Evolutionary conservation across 2,329 filamentous ascomycete genomes (phyloP).

Genomic region (Neofusicoccum ribis): DNA sequence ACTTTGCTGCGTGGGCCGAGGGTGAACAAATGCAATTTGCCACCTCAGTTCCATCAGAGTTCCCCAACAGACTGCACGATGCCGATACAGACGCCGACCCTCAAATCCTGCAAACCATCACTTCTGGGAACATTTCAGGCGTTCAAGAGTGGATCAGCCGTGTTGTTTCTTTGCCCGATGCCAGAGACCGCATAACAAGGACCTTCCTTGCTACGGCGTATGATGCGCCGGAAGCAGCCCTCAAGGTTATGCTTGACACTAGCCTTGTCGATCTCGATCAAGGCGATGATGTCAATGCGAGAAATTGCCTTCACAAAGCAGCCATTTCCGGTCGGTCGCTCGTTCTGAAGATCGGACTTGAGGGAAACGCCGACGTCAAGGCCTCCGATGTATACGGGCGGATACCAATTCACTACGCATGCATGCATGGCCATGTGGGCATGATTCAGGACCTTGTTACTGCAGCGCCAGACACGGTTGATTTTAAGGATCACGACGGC

Average conservation of each 20-base stretch:
- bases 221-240: constrained; percentile 74
- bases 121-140: constrained; percentile 74
- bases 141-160: constrained; percentile 79
- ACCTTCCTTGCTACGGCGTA: constrained; percentile 89
- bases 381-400: constrained; percentile 91
- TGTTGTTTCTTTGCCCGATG: constrained; percentile 62
- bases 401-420: constrained; percentile 92
- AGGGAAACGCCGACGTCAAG: constrained; percentile 71
- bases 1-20: constrained; percentile 95
- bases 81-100: constrained; percentile 90
- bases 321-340: constrained; percentile 85
- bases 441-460: constrained; percentile 75
- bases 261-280: constrained; percentile 85
- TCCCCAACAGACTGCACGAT: constrained; percentile 33
- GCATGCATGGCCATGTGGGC: constrained; percentile 85
- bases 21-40: constrained; percentile 81
- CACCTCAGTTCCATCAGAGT: constrained; percentile 31
- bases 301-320: constrained; percentile 95
- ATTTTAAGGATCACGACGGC: constrained; percentile 92
- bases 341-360: constrained; percentile 75
- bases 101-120: constrained; percentile 82
- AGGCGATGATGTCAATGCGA: constrained; percentile 95
- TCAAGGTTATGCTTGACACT: constrained; percentile 76
- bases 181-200: constrained; percentile 76
- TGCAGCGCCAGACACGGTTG: constrained; percentile 72